Percentiles rank a stretch among this genome's conserved stretches.
Conservation (phyloP, 129 eudicot species). For the Tagetes erecta region DNA sequence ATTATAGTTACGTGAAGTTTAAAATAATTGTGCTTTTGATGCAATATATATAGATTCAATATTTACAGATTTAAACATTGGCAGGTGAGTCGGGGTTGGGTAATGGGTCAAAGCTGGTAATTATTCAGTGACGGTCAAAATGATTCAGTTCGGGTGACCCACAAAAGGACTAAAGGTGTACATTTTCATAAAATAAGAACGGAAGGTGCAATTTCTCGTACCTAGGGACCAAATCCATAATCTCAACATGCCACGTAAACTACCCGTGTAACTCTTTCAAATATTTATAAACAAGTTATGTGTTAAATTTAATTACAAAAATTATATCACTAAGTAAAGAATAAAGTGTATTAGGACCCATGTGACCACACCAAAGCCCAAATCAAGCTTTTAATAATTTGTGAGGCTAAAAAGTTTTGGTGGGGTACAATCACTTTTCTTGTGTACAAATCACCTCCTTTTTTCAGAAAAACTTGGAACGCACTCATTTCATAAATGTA, state of each 20-base stretch:
- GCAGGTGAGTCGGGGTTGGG: background rate
- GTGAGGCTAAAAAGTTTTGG: background rate
- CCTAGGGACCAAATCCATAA: too few species aligned
- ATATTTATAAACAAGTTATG: background rate
- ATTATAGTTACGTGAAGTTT: constrained; percentile 1
- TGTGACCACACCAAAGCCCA: background rate
- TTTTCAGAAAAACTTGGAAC: background rate
- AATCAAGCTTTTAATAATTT: background rate
- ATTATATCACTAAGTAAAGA: background rate
- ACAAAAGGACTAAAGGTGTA: background rate
- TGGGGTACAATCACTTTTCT: background rate
- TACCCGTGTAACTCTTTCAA: background rate
- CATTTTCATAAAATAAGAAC: too few species aligned
- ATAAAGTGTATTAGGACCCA: background rate
- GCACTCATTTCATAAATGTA: background rate
- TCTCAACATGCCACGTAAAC: too few species aligned
- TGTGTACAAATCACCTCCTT: background rate
- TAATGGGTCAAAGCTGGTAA: background rate
- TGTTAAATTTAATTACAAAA: background rate
- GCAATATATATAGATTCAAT: background rate
- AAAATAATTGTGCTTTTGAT: background rate
- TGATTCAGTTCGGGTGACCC: background rate
- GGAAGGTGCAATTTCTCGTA: too few species aligned
- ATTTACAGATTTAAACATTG: background rate
- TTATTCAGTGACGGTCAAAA: background rate